A percentile compares a stretch with the other conserved stretches of the same genome.
phyloP scores from a whole-genome alignment of 1,284 basidiomycete species.

The Boletellus deceptivus region DNA sequence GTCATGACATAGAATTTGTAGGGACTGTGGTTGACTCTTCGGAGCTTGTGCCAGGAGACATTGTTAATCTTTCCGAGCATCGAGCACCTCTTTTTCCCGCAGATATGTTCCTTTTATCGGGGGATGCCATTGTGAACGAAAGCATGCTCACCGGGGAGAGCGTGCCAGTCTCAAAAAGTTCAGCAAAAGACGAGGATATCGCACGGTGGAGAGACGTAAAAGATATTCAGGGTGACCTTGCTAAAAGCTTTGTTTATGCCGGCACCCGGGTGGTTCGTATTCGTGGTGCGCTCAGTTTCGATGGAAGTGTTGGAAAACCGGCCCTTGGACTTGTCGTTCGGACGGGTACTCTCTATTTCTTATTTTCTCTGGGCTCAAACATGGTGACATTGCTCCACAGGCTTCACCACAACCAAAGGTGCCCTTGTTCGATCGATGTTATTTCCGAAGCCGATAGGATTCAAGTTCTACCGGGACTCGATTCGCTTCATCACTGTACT shows the following conservation, averaged over 20 bases:
- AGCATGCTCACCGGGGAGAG: slow-evolving; percentile 98
- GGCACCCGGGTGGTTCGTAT: slow-evolving; percentile 94
- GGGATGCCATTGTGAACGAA: slow-evolving; percentile 97
- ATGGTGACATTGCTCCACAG: slow-evolving; percentile 37
- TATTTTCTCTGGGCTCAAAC: not conserved
- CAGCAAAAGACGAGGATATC: slow-evolving; percentile 73
- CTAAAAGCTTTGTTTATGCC: slow-evolving; percentile 88
- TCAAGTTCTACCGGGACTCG: slow-evolving; percentile 97
- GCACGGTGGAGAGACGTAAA: slow-evolving; percentile 66
- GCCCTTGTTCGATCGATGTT: slow-evolving; percentile 96
- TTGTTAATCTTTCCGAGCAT: slow-evolving; percentile 84
- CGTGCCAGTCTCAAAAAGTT: slow-evolving; percentile 87
- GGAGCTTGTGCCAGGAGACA: slow-evolving; percentile 89
- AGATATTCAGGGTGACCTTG: slow-evolving; percentile 67
- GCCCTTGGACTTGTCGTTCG: slow-evolving; percentile 90
- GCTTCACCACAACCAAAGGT: slow-evolving; percentile 98
- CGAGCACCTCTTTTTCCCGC: slow-evolving; percentile 81
- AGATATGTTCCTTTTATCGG: slow-evolving; percentile 89
- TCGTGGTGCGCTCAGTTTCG: slow-evolving; percentile 60
- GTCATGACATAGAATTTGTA: slow-evolving; percentile 30
- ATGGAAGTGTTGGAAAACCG: slow-evolving; percentile 56
- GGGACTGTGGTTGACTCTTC: slow-evolving; percentile 77
- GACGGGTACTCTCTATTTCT: slow-evolving; percentile 59
- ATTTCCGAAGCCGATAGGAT: slow-evolving; percentile 97
- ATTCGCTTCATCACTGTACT: slow-evolving; percentile 95